Evolutionary conservation across 306 rosid genomes (phyloP), one percentile per base, ranked within the genome.

Genomic region (Glycine tomentella): DNA sequence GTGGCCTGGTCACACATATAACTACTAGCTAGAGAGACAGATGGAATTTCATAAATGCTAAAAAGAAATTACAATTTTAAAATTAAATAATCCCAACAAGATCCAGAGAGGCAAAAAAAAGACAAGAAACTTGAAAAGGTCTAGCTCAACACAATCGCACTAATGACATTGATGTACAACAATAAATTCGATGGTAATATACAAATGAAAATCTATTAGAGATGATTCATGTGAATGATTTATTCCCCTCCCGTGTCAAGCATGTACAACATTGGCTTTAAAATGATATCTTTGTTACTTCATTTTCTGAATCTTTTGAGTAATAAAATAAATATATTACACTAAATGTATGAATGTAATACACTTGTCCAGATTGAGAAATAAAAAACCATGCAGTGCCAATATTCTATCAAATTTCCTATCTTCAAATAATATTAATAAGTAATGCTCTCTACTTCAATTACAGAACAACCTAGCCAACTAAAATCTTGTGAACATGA

Each of bases 401-500:
- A 65, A 65, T 46, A 74, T 42, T 56, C 80, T 4, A 40, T 72
- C 16, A 25, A 62, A 63, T 13, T 71, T 72, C 2, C 72, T 66
- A 52, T 49, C 50, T 73, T 79, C 52, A 55, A 16, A 16, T 72
- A 62, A 16, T 72, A 62, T 52, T 71, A 71, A 6, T 46, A 34
- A 58, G 31, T n/a, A 68, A 64, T 16, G 42, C 58, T 57, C 67
- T 69, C 52, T 57, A 38, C 14, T 9, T 51, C 65, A 79, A 74
- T 58, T 58, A 33, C 20, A 75, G 74, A 79, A 15, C 81, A 80
- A 74, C 15, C 33, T 8, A 74, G 16, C 52, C 46, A 79, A 72
- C 45, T 9, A 5, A 48, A 20, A 64, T 38, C 36, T n/a, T 53
- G 62, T 25, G 79, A 76, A 36, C 45, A 38, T 70, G 57, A 74